Evolutionary conservation across 768 basidiomycete genomes (phyloP), one percentile per base, ranked within the genome.

Genomic region (Favolaschia claudopus): DNA sequence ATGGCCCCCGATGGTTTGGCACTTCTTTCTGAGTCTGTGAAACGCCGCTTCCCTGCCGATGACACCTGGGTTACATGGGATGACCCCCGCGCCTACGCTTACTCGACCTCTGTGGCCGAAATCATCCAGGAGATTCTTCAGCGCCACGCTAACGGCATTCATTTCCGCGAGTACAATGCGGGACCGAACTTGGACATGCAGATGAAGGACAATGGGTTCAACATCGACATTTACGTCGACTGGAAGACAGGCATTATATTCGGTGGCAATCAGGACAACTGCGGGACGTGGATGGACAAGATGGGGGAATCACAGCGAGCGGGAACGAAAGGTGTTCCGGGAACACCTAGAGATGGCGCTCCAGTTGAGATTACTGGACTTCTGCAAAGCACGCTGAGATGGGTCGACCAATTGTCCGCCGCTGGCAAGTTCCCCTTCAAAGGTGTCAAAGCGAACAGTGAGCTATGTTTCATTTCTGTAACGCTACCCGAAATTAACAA

Each of bases 231-330:
- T 63, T 76, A 86, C 24, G 95, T 98, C n/a, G 95, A 99, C 72
- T 99, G 97, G 97, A 80, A 83, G 64, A 98, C 93, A 1, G 97
- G 97, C 2, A 73, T 99, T 59, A 86, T 96, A 64, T 80, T 86
- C 58, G 97, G 97, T 25, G 97, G 97, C 8, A 99, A 88, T 72
- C 76, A 77, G 53, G 75, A 82, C 67, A 96, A 96, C 67, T 96
- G 95, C 70, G 95, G 95, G 12, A 96, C 95, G 1, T 96, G 95
- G 95, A 95, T 95, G 95, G 95, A 96, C 78, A 96, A 96, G 83
- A 96, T 96, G 94, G 97, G 97, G 39, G 95, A 96, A 70, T 95
- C 92, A 3, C 80, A 79, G 58, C 92, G 87, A 66, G 96, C 97
- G 5, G 93, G 95, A 1, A 98, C 91, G 50, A 97, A 96, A 74